Evolutionary conservation across 768 basidiomycete genomes (phyloP).

Genomic region (Galerina marginata): DNA sequence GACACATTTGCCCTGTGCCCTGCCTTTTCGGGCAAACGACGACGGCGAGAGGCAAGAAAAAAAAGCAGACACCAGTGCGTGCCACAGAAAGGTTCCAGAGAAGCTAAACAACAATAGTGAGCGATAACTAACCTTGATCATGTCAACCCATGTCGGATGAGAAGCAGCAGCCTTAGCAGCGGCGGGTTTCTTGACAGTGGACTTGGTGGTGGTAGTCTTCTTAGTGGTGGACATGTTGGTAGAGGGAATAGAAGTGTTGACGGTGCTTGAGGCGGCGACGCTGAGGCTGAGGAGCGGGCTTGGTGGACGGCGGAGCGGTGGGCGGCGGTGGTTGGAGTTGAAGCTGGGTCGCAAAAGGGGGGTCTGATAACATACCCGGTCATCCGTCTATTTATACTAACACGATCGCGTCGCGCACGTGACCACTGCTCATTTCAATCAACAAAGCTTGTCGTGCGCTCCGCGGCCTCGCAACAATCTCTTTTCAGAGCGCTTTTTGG

Average conservation of each 20-base stretch:
- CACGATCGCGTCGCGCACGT: slow-evolving; percentile 52
- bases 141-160: slow-evolving; percentile 72
- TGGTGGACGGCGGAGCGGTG: slow-evolving; percentile 19
- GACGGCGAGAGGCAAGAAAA: slow-evolving; percentile 13
- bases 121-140: slow-evolving; percentile 71
- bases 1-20: slow-evolving; percentile 30
- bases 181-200: slow-evolving; percentile 53
- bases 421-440: slow-evolving; percentile 38
- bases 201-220: slow-evolving; percentile 42
- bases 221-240: slow-evolving; percentile 28
- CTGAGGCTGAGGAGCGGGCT: slow-evolving; percentile 24
- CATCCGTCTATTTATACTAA: slow-evolving; percentile 50
- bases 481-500: slow-evolving; percentile 4
- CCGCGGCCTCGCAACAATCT: neutral
- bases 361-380: slow-evolving; percentile 39
- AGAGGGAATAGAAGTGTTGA: slow-evolving; percentile 9
- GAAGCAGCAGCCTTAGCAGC: slow-evolving; percentile 49
- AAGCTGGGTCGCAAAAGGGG: slow-evolving; percentile 40
- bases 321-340: slow-evolving; percentile 26
- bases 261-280: slow-evolving; percentile 6
- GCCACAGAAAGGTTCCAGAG: neutral
- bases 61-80: slow-evolving; percentile 5
- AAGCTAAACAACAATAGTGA: slow-evolving; percentile 2
- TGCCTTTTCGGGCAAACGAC: slow-evolving; percentile 19
- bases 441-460: slow-evolving; percentile 37